These are phyloP conservation scores for Termitomyces sp. DNA, from an alignment of 768 basidiomycete species.

Conservation along the genomic window DNA sequence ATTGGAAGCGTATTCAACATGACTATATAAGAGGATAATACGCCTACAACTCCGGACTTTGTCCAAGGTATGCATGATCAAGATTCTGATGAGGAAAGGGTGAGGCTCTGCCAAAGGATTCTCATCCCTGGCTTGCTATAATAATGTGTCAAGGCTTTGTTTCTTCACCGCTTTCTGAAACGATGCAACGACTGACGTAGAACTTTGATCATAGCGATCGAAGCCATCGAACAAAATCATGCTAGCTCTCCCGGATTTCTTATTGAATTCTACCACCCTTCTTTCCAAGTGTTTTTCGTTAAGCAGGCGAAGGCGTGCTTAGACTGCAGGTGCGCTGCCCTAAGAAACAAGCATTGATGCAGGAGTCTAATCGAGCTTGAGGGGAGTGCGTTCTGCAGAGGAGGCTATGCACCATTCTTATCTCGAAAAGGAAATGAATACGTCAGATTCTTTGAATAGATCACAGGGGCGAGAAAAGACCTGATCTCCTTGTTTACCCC, in stretches of 20 bases:
- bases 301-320: slow-evolving; percentile 29
- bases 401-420: slow-evolving; percentile 67
- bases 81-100: slow-evolving; percentile 21
- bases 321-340: slow-evolving; percentile 80
- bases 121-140: slow-evolving; percentile 75
- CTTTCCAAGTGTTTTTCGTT: slow-evolving; percentile 56
- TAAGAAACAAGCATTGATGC: slow-evolving; percentile 97
- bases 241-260: slow-evolving; percentile 79
- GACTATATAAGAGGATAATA: background rate
- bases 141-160: slow-evolving; percentile 65
- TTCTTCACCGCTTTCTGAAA: slow-evolving; percentile 71
- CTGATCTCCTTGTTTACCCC: too few relatives aligned
- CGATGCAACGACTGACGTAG: background rate
- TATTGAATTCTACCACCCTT: slow-evolving; percentile 84
- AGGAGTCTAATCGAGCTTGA: slow-evolving; percentile 88
- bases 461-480: too few relatives aligned
- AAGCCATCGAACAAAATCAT: slow-evolving; percentile 61
- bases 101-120: slow-evolving; percentile 61
- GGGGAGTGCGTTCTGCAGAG: slow-evolving; percentile 75
- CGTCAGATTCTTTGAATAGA: background rate
- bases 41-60: background rate
- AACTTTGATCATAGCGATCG: background rate
- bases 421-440: background rate
- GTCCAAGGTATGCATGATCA: slow-evolving; percentile 1
- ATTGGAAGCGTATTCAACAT: background rate